Conservation (phyloP, 768 basidiomycete species). For the Suillus plorans region DNA sequence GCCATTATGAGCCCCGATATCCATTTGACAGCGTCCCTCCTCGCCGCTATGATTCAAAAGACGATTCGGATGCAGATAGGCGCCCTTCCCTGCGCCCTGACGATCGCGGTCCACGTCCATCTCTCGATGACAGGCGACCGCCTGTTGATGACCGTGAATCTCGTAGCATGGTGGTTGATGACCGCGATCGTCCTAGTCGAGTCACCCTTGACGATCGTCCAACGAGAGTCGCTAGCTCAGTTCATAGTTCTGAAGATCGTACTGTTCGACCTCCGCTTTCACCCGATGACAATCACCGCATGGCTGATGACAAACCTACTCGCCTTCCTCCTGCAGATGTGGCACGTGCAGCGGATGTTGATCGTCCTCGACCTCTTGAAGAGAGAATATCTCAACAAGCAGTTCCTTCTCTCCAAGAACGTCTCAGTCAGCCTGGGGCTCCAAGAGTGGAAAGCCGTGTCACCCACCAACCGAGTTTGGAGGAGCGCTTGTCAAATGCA, state of each 20-base stretch:
- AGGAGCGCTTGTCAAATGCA: slow-evolving; percentile 41
- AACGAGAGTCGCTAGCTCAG: slow-evolving; percentile 25
- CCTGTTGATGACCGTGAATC: slow-evolving; percentile 29
- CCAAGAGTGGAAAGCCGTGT: slow-evolving; percentile 20
- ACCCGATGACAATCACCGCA: slow-evolving; percentile 17
- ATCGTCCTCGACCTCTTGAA: slow-evolving; percentile 35
- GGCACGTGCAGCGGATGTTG: slow-evolving; percentile 22
- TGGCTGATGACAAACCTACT: slow-evolving; percentile 15
- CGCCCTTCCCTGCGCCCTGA: slow-evolving; percentile 25
- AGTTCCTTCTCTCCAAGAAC: slow-evolving; percentile 38
- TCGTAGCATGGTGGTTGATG: slow-evolving; percentile 19
- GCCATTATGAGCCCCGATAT: slow-evolving; percentile 49
- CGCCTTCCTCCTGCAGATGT: slow-evolving; percentile 21
- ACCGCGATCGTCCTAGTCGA: slow-evolving; percentile 17
- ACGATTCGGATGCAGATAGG: slow-evolving; percentile 26
- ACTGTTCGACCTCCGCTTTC: slow-evolving; percentile 12
- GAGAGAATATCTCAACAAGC: slow-evolving; percentile 37
- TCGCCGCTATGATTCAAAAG: slow-evolving; percentile 34
- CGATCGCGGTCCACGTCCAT: slow-evolving; percentile 24
- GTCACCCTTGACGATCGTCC: slow-evolving; percentile 32
- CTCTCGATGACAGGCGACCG: slow-evolving; percentile 31
- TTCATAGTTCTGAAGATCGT: slow-evolving; percentile 24
- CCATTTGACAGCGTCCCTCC: slow-evolving; percentile 29
- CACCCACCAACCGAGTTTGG: slow-evolving; percentile 34
- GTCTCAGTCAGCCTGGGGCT: slow-evolving; percentile 33